Evolutionary conservation across 495 filamentous ascomycete genomes (phyloP).

Genomic region (Aspergillus nanangensis): DNA sequence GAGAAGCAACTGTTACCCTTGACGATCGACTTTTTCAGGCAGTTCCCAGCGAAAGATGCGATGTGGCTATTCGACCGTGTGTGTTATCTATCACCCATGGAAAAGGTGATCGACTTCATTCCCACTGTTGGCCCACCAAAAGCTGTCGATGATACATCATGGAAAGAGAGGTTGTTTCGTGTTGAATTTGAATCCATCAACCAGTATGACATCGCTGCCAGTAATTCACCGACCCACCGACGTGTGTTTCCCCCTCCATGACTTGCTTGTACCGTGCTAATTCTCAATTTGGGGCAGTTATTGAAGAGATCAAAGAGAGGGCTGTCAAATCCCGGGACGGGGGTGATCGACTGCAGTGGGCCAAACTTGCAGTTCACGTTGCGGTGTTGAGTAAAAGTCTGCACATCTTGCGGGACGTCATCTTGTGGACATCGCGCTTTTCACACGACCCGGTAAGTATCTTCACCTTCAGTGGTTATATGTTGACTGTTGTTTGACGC

Average conservation of each 20-base stretch:
- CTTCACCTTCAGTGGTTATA: background rate
- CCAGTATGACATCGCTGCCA: background rate
- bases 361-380: background rate
- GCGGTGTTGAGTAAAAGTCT: background rate
- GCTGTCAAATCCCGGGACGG: background rate
- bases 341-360: background rate
- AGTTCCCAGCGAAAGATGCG: background rate
- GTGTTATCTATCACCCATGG: background rate
- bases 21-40: background rate
- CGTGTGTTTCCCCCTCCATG: background rate
- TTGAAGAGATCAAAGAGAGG: background rate
- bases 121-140: too few relatives aligned
- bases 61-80: background rate
- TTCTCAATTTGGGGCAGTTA: background rate
- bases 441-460: background rate
- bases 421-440: background rate
- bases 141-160: background rate
- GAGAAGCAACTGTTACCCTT: background rate
- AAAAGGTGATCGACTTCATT: background rate
- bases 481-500: background rate
- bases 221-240: background rate
- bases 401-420: background rate
- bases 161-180: background rate
- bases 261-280: background rate
- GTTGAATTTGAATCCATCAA: background rate